These are phyloP conservation scores for Fusarium albosuccineum DNA, from an alignment of 2,329 filamentous ascomycete genomes.

Conservation along the genomic window DNA sequence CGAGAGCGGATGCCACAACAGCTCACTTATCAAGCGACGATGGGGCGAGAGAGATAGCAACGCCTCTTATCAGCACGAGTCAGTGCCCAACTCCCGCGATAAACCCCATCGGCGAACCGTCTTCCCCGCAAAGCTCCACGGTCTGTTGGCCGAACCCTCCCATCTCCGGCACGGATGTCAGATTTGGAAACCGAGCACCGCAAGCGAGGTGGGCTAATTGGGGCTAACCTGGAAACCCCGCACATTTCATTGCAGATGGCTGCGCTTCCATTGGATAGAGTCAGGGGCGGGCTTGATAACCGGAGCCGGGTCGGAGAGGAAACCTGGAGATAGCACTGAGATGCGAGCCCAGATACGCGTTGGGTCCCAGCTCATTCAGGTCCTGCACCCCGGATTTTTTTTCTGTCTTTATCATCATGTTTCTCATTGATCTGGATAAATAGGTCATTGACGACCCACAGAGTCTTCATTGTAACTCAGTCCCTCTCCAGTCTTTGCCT, in stretches of 20 bases:
- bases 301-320: not conserved
- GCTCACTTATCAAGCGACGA: constrained; percentile 1
- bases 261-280: constrained; percentile 7
- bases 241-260: not conserved
- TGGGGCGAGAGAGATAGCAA: not conserved
- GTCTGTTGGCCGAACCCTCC: not conserved
- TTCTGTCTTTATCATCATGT: not conserved
- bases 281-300: not conserved
- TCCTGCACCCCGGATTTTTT: not conserved
- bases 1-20: constrained; percentile 2
- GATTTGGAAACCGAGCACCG: constrained; percentile 28
- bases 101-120: not conserved
- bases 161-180: constrained; percentile 13
- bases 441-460: constrained; percentile 4
- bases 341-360: constrained; percentile 2
- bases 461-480: not conserved
- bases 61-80: not conserved
- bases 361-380: not conserved
- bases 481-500: not conserved
- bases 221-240: constrained; percentile 2
- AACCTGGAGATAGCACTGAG: constrained; percentile 19
- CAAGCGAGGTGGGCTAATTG: not conserved
- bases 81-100: not conserved
- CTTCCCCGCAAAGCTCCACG: constrained; percentile 25
- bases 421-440: not conserved